Evolutionary conservation across 768 basidiomycete species (phyloP).

Genomic region (Leucocoprinus birnbaumii): DNA sequence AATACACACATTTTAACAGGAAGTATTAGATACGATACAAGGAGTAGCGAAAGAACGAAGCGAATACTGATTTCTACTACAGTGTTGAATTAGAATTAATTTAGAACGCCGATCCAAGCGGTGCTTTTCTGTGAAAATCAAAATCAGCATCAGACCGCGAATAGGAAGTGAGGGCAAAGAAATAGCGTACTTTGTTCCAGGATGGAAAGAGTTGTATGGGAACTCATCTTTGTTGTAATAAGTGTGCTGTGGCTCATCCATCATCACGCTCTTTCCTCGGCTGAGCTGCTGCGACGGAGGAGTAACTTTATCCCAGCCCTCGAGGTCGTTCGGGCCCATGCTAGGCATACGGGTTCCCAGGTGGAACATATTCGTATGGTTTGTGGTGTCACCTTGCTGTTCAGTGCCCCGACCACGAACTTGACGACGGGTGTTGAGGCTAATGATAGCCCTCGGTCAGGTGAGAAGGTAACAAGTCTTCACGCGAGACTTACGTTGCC

Average conservation of each 20-base stretch:
- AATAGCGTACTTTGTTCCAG: constrained; percentile 6
- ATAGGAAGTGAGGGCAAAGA: neutral
- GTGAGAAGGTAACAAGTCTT: neutral
- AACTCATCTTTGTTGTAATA: constrained; percentile 5
- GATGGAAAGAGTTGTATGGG: constrained; percentile 11
- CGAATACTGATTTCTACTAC: no score
- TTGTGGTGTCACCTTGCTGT: constrained; percentile 33
- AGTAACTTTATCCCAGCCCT: constrained; percentile 31
- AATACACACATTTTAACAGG: no score
- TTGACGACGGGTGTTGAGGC: constrained; percentile 58
- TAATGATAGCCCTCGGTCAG: constrained; percentile 17
- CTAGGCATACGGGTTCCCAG: constrained; percentile 44
- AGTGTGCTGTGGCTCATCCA: neutral
- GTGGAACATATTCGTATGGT: constrained; percentile 50
- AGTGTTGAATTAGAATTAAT: no score
- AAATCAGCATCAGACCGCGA: neutral
- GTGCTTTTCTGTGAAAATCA: neutral
- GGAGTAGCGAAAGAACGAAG: no score
- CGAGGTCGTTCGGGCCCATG: constrained; percentile 32
- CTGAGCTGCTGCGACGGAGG: neutral
- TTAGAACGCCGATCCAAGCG: no score
- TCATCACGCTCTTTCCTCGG: constrained; percentile 9
- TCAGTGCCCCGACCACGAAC: constrained; percentile 57
- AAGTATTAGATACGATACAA: no score
- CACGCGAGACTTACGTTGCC: constrained; percentile 47